Base-by-base conservation (phyloP, 352 stramenopile species). In the Globisporangium viniferum region DNA sequence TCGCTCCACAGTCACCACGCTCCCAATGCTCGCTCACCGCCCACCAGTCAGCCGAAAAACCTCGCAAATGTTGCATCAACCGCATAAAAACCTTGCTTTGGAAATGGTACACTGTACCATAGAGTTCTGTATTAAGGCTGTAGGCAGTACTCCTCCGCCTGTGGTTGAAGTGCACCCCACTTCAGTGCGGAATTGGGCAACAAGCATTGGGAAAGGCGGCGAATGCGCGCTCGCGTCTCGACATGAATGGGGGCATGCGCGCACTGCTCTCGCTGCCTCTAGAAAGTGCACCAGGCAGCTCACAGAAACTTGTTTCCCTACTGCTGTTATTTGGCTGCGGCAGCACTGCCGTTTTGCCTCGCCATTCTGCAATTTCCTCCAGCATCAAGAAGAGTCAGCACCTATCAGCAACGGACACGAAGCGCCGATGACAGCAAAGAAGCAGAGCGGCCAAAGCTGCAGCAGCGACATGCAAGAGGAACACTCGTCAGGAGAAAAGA, bases 41-140 rank as follows among this genome's bases (percentile, higher is more conserved):
- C 61, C 61, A 66, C 46, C 63, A 61, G 48, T 53, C 63, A 48
- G 35, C 7, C 36, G 14, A 49, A 68, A 68, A 68, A 68, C 62
- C 62, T 67, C 35, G 41, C 27, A 29, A 3, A 24, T 36, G 4
- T 15, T 35, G 3, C 14, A 44, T 10, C 2, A 55, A 22, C 31
- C 2, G 39, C 15, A 18, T 10, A 12, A 48, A 61, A 61, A 44
- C 54, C 29, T 60, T 44, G 29, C 24, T 14, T 22, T 20, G 20
- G 4, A 36, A 4, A n/a, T 20, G 51, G 31, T 33, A 62, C 51
- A 67, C 12, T 31, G 51, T 60, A 46, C 51, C 27, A 22, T 2
- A 15, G 0, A 5, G 63, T 54, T 24, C 63, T 68, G 5, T 68
- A 68, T 33, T 62, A 5, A 20, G 24, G 51, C 0, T 1, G 0